phyloP scores from a whole-genome alignment of 2,329 filamentous ascomycete species.

The Lecanicillium sp. region DNA sequence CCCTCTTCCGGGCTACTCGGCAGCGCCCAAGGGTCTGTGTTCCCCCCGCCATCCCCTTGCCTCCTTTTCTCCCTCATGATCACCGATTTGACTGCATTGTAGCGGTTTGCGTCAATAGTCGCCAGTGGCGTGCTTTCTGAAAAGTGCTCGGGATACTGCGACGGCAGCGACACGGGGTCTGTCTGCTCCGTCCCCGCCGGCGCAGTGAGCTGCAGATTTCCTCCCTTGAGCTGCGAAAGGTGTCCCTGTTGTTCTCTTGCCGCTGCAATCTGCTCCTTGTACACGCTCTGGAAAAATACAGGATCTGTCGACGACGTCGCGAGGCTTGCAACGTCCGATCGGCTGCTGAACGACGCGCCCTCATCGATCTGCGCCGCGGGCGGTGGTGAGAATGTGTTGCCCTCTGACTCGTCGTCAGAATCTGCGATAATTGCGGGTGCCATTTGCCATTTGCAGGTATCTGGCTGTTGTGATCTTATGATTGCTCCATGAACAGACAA shows the following conservation, averaged over 20 bases:
- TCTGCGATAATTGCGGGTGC: slow-evolving; percentile 29
- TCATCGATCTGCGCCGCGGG: slow-evolving; percentile 10
- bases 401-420: slow-evolving; percentile 33
- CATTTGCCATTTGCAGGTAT: slow-evolving; percentile 20
- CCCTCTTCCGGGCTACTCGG: slow-evolving; percentile 35
- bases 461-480: too few relatives aligned
- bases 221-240: not conserved
- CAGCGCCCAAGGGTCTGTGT: slow-evolving; percentile 40
- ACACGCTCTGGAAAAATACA: slow-evolving; percentile 41
- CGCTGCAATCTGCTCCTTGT: slow-evolving; percentile 38
- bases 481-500: too few relatives aligned
- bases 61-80: slow-evolving; percentile 9
- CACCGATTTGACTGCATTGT: not conserved
- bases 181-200: slow-evolving; percentile 7
- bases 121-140: slow-evolving; percentile 15
- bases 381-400: slow-evolving; percentile 19
- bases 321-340: slow-evolving; percentile 15
- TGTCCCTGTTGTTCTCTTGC: slow-evolving; percentile 8
- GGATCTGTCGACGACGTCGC: slow-evolving; percentile 40
- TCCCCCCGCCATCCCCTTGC: slow-evolving; percentile 3
- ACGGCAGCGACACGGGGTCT: slow-evolving; percentile 8
- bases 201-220: not conserved
- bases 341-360: slow-evolving; percentile 1
- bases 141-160: slow-evolving; percentile 21
- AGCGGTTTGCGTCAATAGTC: not conserved